phyloP scores from a whole-genome alignment of 2,329 filamentous ascomycete species.

The Cordyceps fumosorosea region DNA sequence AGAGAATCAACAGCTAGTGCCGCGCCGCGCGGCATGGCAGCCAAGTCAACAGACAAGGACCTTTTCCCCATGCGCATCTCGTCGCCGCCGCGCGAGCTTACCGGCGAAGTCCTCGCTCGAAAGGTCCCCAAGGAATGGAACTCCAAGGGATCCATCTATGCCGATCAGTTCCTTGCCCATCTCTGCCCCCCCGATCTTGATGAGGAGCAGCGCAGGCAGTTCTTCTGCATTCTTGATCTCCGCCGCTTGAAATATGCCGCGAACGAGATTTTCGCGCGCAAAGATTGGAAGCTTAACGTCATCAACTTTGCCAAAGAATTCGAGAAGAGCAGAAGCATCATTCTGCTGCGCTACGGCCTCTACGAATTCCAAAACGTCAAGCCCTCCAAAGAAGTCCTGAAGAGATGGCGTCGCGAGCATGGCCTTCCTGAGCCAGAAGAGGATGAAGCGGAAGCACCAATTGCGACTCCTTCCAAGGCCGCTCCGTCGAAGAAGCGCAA shows the following conservation, averaged over 20 bases:
- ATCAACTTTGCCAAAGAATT: slow-evolving; percentile 58
- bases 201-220: slow-evolving; percentile 54
- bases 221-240: slow-evolving; percentile 57
- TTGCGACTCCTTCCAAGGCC: slow-evolving; percentile 26
- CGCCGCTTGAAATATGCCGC: slow-evolving; percentile 56
- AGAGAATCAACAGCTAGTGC: slow-evolving; percentile 41
- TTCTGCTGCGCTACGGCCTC: slow-evolving; percentile 54
- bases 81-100: slow-evolving; percentile 49
- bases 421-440: slow-evolving; percentile 46
- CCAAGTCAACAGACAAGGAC: slow-evolving; percentile 42
- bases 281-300: slow-evolving; percentile 58
- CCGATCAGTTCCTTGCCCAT: slow-evolving; percentile 52
- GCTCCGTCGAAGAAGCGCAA: slow-evolving; percentile 47
- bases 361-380: slow-evolving; percentile 59
- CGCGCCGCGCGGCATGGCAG: slow-evolving; percentile 42
- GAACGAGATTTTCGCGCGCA: slow-evolving; percentile 53
- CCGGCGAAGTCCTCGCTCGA: slow-evolving; percentile 47
- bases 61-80: slow-evolving; percentile 54
- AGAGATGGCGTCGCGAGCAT: slow-evolving; percentile 52
- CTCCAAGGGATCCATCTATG: slow-evolving; percentile 49
- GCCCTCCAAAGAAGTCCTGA: slow-evolving; percentile 50
- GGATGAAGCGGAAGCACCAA: slow-evolving; percentile 29
- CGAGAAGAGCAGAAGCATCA: slow-evolving; percentile 56
- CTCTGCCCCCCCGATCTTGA: slow-evolving; percentile 52
- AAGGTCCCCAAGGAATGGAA: slow-evolving; percentile 48